Evolutionary conservation across 148 eudicot species (phyloP), one percentile per base, ranked within the genome.

Genomic region (Polygonum aviculare): DNA sequence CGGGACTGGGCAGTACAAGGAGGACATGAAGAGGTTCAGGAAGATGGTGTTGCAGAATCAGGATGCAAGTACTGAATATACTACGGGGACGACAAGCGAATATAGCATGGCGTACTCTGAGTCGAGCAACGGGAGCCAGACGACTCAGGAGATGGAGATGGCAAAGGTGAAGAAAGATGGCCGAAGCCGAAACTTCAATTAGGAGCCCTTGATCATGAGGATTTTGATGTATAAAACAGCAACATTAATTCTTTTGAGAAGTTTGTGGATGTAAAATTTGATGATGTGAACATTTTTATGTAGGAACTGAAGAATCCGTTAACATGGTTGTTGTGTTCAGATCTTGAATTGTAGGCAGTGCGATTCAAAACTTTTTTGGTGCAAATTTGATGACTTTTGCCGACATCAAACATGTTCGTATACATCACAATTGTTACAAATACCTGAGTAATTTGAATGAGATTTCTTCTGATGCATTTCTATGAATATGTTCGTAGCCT

Each of bases 1-100:
- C 74, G 4, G 51, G 5, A 45, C 35, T 1, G 75, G 75, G 5
- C 75, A 72, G 21, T 72, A 72, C 7, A 72, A 72, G 52, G 75
- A 72, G 54, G 75, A 72, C 36, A 72, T 72, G 75, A 72, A 72
- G 75, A 72, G 38, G 18, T 72, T 72, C 75, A 72, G 38, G 75
- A 44, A 41, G 38, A 45, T 45, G 75, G 36, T 72, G 50, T 11
- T 72, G 50, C 36, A 72, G 16, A 72, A 11, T 5, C 74, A 71
- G 16, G 74, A 45, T 21, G n/a, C 52, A 44, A 48, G 54, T 8
- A n/a, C 39, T 26, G 54, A 19, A 5, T 44, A 44, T 35, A 26
- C 52, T 16, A 48, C 52, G 14, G 75, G 54, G 31, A 72, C 75
- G 7, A 45, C 54, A 16, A 21, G 51, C 2, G 75, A 45, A 19